Evolutionary conservation across 2,329 filamentous ascomycete species (phyloP).

Genomic region (Stenocarpella maydis): DNA sequence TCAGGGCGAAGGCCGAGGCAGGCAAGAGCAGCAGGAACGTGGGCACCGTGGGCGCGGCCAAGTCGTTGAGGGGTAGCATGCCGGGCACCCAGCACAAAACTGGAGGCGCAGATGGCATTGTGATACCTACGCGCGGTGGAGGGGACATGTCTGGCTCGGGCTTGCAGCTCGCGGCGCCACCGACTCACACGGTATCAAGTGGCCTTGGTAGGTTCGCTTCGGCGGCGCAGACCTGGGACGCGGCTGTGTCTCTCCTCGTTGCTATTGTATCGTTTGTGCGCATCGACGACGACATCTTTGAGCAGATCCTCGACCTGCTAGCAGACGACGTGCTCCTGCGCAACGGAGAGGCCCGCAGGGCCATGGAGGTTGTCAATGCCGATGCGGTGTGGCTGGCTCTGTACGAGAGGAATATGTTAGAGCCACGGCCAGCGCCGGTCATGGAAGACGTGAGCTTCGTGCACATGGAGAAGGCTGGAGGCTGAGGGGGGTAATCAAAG

Average conservation of each 20-base stretch:
- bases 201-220: conserved; percentile 68
- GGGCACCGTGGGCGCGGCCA: background rate
- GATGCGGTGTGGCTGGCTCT: conserved; percentile 80
- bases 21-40: conserved; percentile 37
- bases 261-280: conserved; percentile 68
- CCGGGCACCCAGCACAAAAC: conserved; percentile 18
- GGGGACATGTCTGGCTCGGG: conserved; percentile 17
- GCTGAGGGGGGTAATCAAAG: background rate
- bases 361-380: conserved; percentile 70
- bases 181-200: conserved; percentile 35
- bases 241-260: conserved; percentile 65
- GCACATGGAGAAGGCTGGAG: conserved; percentile 32
- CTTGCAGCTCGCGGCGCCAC: conserved; percentile 20
- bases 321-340: conserved; percentile 57
- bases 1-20: conserved; percentile 52
- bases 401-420: conserved; percentile 55
- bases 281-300: conserved; percentile 74
- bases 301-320: conserved; percentile 73
- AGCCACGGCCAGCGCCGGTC: conserved; percentile 48
- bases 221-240: conserved; percentile 70
- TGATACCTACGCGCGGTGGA: conserved; percentile 46
- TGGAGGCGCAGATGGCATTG: conserved; percentile 36
- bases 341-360: conserved; percentile 58
- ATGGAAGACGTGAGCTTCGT: conserved; percentile 54
- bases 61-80: background rate